These are phyloP conservation scores for Penicillium sp. DNA, from an alignment of 2,329 filamentous ascomycete species.

Conservation along the genomic window DNA sequence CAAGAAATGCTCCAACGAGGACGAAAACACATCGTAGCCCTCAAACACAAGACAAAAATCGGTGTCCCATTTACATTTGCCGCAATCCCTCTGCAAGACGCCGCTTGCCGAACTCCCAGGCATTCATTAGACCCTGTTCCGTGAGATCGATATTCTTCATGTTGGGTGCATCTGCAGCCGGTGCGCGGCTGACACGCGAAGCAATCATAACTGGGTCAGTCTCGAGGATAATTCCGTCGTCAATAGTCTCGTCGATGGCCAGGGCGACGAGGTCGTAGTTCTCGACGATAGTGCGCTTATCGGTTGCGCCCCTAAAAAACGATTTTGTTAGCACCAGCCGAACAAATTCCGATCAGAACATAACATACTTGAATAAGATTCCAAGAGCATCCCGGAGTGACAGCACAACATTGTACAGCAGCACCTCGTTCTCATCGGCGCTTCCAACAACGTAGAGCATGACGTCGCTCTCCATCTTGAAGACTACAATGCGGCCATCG, in stretches of 20 bases:
- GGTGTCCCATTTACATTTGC: constrained; percentile 42
- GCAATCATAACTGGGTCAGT: constrained; percentile 94
- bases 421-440: constrained; percentile 91
- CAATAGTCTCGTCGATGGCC: constrained; percentile 90
- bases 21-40: constrained; percentile 18
- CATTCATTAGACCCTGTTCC: constrained; percentile 90
- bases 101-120: constrained; percentile 89
- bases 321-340: constrained; percentile 15
- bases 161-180: constrained; percentile 80
- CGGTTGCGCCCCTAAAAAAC: constrained; percentile 74
- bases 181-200: constrained; percentile 86
- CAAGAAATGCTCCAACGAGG: constrained; percentile 19
- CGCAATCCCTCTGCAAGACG: constrained; percentile 88
- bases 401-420: constrained; percentile 91
- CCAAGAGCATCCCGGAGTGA: constrained; percentile 87
- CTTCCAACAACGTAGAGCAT: constrained; percentile 93
- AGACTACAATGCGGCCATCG: constrained; percentile 92
- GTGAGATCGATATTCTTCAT: constrained; percentile 93
- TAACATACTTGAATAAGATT: constrained; percentile 80
- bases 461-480: constrained; percentile 96
- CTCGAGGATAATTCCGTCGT: constrained; percentile 95
- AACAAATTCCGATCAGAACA: constrained; percentile 25
- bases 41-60: constrained; percentile 21
- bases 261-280: constrained; percentile 97
- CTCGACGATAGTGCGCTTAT: constrained; percentile 96